These are phyloP conservation scores for Gnomoniopsis sp. DNA, from an alignment of 2,329 filamentous ascomycete genomes.

Conservation along the genomic window DNA sequence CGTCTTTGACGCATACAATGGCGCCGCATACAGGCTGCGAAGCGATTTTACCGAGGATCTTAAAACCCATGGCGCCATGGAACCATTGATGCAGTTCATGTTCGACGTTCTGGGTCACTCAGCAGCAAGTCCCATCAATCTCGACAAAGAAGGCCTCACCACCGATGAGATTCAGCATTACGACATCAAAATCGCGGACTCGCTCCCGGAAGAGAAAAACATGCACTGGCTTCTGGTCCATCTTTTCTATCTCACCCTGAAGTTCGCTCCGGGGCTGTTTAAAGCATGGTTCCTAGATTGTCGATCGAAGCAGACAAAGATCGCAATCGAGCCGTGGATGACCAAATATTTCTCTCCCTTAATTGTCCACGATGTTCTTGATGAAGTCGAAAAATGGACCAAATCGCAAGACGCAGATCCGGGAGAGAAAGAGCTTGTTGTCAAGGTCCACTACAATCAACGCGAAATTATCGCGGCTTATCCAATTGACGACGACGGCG, in stretches of 20 bases:
- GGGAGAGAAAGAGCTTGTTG: slow-evolving; percentile 54
- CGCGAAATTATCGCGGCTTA: slow-evolving; percentile 82
- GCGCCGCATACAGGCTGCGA: slow-evolving; percentile 77
- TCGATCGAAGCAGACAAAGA: slow-evolving; percentile 74
- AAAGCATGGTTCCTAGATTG: slow-evolving; percentile 83
- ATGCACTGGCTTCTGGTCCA: slow-evolving; percentile 83
- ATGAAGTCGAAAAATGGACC: slow-evolving; percentile 67
- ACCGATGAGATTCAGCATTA: slow-evolving; percentile 53
- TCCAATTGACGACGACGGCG: slow-evolving; percentile 53
- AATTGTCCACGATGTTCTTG: slow-evolving; percentile 62
- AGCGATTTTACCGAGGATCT: slow-evolving; percentile 77
- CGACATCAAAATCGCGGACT: slow-evolving; percentile 47
- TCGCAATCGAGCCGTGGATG: slow-evolving; percentile 80
- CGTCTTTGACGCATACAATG: slow-evolving; percentile 79
- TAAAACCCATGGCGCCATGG: slow-evolving; percentile 67
- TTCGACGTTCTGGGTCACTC: slow-evolving; percentile 84
- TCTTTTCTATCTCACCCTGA: slow-evolving; percentile 78
- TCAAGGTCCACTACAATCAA: slow-evolving; percentile 70
- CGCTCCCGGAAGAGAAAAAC: slow-evolving; percentile 65
- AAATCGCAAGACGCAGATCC: slow-evolving; percentile 45
- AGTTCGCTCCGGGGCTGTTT: slow-evolving; percentile 72
- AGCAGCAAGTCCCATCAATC: slow-evolving; percentile 67
- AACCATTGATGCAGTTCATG: slow-evolving; percentile 69
- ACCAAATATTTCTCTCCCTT: slow-evolving; percentile 75
- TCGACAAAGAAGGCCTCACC: slow-evolving; percentile 65